Conservation (phyloP, 495 filamentous ascomycete species). For the Aspergillus steynii region DNA sequence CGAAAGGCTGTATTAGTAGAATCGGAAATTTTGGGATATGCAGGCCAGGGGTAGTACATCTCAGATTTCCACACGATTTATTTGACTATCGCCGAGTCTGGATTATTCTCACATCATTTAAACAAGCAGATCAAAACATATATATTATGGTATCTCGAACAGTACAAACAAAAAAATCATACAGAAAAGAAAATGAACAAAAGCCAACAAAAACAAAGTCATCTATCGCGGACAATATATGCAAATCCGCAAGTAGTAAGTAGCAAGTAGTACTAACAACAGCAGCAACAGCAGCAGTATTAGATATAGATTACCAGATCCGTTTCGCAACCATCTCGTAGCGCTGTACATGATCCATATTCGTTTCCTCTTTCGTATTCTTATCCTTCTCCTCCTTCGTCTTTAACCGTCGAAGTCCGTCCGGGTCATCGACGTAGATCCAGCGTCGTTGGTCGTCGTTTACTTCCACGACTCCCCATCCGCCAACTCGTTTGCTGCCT, state of each 20-base stretch:
- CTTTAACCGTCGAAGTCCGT: constrained; percentile 63
- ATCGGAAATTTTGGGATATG: too few relatives aligned
- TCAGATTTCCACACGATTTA: too few relatives aligned
- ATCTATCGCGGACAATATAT: not conserved
- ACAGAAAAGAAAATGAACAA: not conserved
- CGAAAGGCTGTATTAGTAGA: too few relatives aligned
- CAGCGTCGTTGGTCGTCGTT: constrained; percentile 81
- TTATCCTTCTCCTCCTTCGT: constrained; percentile 69
- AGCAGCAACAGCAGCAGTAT: not conserved
- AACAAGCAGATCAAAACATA: not conserved
- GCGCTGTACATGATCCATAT: constrained; percentile 69
- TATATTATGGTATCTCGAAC: not conserved
- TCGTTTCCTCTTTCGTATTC: constrained; percentile 52
- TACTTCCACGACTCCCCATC: constrained; percentile 82
- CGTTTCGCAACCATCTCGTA: constrained; percentile 94
- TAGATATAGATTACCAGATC: constrained; percentile 66
- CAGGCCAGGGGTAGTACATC: too few relatives aligned
- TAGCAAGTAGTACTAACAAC: not conserved
- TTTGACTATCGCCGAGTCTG: too few relatives aligned
- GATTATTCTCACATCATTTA: not conserved
- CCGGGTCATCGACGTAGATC: constrained; percentile 85
- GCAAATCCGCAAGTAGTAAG: not conserved
- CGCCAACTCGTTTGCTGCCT: constrained; percentile 71
- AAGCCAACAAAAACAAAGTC: not conserved
- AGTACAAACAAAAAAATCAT: not conserved